Conservation (phyloP, 495 filamentous ascomycete species). For the Evansstolkia leycettana region DNA sequence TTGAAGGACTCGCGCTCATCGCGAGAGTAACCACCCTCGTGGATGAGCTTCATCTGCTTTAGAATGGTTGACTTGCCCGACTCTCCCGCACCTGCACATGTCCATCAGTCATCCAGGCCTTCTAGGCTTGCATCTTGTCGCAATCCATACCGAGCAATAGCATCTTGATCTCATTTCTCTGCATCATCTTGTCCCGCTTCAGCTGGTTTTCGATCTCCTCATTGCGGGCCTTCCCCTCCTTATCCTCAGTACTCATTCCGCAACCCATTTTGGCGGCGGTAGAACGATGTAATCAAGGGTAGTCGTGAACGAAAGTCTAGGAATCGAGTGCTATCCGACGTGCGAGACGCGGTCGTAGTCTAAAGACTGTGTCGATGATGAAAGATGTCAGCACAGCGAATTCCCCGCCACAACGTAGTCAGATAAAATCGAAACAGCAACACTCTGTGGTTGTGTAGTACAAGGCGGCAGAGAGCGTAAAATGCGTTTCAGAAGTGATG, state of each 20-base stretch:
- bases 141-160: conserved; percentile 57
- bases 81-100: conserved; percentile 78
- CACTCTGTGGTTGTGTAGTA: neutral
- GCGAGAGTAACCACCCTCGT: conserved; percentile 82
- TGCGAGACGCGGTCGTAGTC: too few relatives aligned
- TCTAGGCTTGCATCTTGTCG: neutral
- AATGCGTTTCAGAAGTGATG: neutral
- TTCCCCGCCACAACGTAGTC: neutral
- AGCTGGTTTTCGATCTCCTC: conserved; percentile 65
- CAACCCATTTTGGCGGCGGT: conserved; percentile 38
- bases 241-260: conserved; percentile 26
- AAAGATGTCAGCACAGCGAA: conserved; percentile 6
- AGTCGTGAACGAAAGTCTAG: too few relatives aligned
- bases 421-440: neutral
- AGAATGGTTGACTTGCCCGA: conserved; percentile 96
- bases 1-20: conserved; percentile 87
- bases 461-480: neutral
- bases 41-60: conserved; percentile 99
- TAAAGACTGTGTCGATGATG: too few relatives aligned
- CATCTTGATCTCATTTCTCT: conserved; percentile 72
- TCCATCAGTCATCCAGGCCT: neutral
- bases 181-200: conserved; percentile 68
- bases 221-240: conserved; percentile 28
- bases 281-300: too few relatives aligned
- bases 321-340: too few relatives aligned